Evolutionary conservation across 73 alveolate genomes (phyloP).

Genomic region (Tetrahymena thermophila): DNA sequence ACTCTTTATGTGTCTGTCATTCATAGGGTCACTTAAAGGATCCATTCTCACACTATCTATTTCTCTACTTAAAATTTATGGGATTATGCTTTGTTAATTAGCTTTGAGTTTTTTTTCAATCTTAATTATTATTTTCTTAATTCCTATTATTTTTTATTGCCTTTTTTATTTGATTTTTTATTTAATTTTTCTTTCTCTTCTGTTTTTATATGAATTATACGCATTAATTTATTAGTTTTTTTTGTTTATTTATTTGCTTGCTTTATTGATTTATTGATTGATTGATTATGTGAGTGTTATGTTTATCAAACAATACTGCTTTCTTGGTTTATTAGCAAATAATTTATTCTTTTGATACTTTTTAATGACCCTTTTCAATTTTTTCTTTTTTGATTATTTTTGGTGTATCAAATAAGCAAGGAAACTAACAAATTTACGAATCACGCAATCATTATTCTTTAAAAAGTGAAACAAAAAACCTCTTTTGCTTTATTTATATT

Average conservation of each 20-base stretch:
- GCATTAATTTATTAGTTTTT: neutral
- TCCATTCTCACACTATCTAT: constrained; percentile 40
- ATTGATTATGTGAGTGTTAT: neutral
- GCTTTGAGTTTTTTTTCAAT: neutral
- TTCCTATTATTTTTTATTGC: neutral
- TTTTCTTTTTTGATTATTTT: no score
- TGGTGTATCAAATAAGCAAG: neutral
- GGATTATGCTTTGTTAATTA: neutral
- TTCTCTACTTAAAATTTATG: neutral
- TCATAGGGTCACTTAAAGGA: constrained; percentile 44
- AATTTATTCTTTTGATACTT: neutral
- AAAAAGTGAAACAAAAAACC: neutral
- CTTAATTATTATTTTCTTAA: neutral
- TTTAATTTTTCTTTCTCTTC: neutral
- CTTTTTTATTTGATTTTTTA: neutral
- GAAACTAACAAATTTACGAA: neutral
- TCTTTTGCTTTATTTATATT: neutral
- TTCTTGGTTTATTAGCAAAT: neutral
- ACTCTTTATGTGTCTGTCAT: constrained; percentile 52
- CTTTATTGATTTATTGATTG: no score
- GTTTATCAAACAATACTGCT: neutral
- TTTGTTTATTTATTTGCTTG: neutral
- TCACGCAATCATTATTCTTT: neutral
- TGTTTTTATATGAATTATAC: neutral
- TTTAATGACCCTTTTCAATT: neutral